Evolutionary conservation across 345 rosid species (phyloP), one percentile per base, ranked within the genome.

Genomic region (Geranium rotundifolium): DNA sequence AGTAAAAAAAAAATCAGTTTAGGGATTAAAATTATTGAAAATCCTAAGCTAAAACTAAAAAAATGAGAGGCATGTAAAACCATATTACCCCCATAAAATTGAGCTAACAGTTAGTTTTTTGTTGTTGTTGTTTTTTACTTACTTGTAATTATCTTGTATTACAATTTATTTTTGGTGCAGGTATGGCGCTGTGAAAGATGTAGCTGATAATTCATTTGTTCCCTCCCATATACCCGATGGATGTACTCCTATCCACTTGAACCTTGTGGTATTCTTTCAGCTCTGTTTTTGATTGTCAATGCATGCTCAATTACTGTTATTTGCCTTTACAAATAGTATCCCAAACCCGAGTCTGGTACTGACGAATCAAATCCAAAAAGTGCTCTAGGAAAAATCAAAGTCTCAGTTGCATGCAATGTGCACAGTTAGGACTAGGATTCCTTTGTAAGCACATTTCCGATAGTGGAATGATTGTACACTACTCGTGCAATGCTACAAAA

Each of bases 161-260:
- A 15, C 17, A 15, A n/a, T 58, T 52, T 10, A 27, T 18, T 63
- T 65, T 58, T 27, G 29, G n/a, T 71, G 83, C 83, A 93, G 99
- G 72, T 90, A 93, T 69, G 80, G 73, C 61, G 85, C 52, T 39
- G 85, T 72, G 60, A 86, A 82, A 70, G 85, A 79, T 75, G 78
- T 82, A 19, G 62, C 54, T 5, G 79, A 65, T 27, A 68, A 65
- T 37, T 67, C 73, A 50, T 81, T 74, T 29, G 67, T 65, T 17
- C 78, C 78, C 5, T 76, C 90, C 19, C 61, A 68, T 34, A 63
- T 83, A 49, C 88, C 90, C 1, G 64, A 72, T 65, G 87, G 80
- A 27, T 93, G 99, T 74, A 72, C 70, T 66, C 95, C 96, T 55
- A 77, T 90, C n/a, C 97, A 90, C 79, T 67, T 93, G 61, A 93